Evolutionary conservation across 208 protist species (phyloP).

Genomic region (Trypanosoma theileri): DNA sequence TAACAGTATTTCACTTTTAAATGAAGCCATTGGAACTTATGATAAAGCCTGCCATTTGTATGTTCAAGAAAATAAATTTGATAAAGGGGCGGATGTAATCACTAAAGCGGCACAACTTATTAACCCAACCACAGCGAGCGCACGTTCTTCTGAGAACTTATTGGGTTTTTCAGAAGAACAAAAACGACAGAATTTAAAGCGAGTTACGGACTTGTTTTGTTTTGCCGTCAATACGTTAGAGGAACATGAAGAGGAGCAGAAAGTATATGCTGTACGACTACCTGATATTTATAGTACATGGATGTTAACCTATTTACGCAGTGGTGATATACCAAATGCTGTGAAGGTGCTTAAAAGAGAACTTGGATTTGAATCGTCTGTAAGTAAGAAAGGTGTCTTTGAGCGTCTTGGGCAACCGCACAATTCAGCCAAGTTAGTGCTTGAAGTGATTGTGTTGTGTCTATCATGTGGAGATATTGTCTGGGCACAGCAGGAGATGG

Average conservation of each 20-base stretch:
- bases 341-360: conserved; percentile 26
- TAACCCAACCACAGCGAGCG: conserved; percentile 22
- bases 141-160: background rate
- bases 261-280: conserved; percentile 41
- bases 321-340: conserved; percentile 31
- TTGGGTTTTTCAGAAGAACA: conserved; percentile 25
- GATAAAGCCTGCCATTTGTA: conserved; percentile 19
- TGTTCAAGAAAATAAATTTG: conserved; percentile 26
- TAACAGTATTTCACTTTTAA: background rate
- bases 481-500: conserved; percentile 70
- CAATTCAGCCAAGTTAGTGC: conserved; percentile 68
- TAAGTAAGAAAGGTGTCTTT: conserved; percentile 60
- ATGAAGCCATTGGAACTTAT: conserved; percentile 33
- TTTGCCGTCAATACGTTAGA: conserved; percentile 47
- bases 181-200: conserved; percentile 25
- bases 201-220: conserved; percentile 12
- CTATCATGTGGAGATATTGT: conserved; percentile 42
- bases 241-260: conserved; percentile 42
- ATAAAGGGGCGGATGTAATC: conserved; percentile 20
- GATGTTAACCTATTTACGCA: conserved; percentile 45
- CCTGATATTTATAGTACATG: conserved; percentile 65
- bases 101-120: conserved; percentile 27
- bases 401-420: conserved; percentile 61
- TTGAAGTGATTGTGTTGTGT: conserved; percentile 67
- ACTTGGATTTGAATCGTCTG: conserved; percentile 26